These are phyloP conservation scores for Diaporthe ampelina DNA, from an alignment of 2,329 filamentous ascomycete genomes.

Conservation along the genomic window DNA sequence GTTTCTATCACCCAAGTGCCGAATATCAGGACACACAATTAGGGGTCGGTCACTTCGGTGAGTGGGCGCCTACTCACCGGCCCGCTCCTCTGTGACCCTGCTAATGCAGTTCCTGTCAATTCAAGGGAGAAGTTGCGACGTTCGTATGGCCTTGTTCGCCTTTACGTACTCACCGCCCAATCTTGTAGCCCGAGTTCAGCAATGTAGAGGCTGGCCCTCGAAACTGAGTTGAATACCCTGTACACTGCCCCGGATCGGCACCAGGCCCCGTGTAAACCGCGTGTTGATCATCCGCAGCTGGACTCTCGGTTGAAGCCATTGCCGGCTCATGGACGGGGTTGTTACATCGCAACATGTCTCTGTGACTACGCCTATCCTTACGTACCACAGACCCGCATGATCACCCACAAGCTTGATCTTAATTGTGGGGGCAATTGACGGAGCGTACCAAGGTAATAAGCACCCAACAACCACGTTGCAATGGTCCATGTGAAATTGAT, in stretches of 20 bases:
- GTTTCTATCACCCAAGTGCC: slow-evolving; percentile 35
- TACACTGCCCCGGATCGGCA: slow-evolving; percentile 5
- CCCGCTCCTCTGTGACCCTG: slow-evolving; percentile 5
- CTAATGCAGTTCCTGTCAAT: slow-evolving; percentile 12
- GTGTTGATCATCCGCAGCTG: slow-evolving; percentile 24
- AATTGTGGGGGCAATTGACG: neutral
- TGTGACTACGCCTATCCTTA: slow-evolving; percentile 9
- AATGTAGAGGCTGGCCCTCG: slow-evolving; percentile 18
- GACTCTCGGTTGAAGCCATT: slow-evolving; percentile 21
- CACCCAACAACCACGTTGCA: neutral
- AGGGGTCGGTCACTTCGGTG: slow-evolving; percentile 20
- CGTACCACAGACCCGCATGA: slow-evolving; percentile 27
- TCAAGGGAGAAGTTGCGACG: slow-evolving; percentile 29
- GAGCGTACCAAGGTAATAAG: neutral
- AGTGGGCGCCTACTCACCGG: slow-evolving; percentile 1
- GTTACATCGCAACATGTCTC: slow-evolving; percentile 32
- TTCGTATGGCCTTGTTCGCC: neutral
- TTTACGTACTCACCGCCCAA: slow-evolving; percentile 8
- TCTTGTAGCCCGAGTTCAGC: slow-evolving; percentile 19
- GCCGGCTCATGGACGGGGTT: slow-evolving; percentile 22
- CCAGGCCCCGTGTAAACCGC: neutral
- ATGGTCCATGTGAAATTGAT: slow-evolving; percentile 16
- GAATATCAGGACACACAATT: slow-evolving; percentile 17
- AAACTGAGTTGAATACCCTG: slow-evolving; percentile 16
- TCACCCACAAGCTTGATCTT: slow-evolving; percentile 6